phyloP scores from a whole-genome alignment of 2,329 filamentous ascomycete species.

The Samsoniella hepiali region DNA sequence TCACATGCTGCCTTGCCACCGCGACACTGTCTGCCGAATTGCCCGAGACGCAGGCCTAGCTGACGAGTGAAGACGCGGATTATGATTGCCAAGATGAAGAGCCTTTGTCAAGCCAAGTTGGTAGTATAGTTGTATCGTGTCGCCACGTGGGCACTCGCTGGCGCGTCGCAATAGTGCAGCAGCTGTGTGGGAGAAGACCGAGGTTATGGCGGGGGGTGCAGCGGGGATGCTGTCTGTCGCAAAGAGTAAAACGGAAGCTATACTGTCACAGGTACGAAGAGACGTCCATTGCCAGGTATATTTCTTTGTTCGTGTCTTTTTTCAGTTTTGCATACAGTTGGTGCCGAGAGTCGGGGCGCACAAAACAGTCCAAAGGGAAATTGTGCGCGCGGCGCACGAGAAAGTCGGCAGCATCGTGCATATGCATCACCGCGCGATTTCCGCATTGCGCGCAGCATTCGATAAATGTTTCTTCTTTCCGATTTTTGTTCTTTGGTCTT shows the following conservation, averaged over 20 bases:
- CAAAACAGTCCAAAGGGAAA: conserved; percentile 8
- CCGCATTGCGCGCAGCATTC: not conserved
- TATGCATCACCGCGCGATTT: not conserved
- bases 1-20: not conserved
- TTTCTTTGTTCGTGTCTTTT: not conserved
- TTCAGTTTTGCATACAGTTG: not conserved
- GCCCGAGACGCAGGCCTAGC: not conserved
- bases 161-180: not conserved
- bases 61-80: not conserved
- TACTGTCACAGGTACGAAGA: not conserved
- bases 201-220: conserved; percentile 8
- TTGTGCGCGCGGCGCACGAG: conserved; percentile 1
- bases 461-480: not conserved
- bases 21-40: not conserved
- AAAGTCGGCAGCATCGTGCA: not conserved
- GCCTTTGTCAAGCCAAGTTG: not conserved
- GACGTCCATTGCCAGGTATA: not conserved
- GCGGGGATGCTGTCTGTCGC: not conserved
- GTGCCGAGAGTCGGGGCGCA: conserved; percentile 5
- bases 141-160: not conserved
- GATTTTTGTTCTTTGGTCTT: not conserved
- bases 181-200: conserved; percentile 3
- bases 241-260: not conserved
- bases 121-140: not conserved
- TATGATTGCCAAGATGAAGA: not conserved